Percentiles rank a stretch among this genome's conserved stretches.
phyloP scores from a whole-genome alignment of 1,284 basidiomycete genomes.

The Papiliotrema nemorosa region DNA sequence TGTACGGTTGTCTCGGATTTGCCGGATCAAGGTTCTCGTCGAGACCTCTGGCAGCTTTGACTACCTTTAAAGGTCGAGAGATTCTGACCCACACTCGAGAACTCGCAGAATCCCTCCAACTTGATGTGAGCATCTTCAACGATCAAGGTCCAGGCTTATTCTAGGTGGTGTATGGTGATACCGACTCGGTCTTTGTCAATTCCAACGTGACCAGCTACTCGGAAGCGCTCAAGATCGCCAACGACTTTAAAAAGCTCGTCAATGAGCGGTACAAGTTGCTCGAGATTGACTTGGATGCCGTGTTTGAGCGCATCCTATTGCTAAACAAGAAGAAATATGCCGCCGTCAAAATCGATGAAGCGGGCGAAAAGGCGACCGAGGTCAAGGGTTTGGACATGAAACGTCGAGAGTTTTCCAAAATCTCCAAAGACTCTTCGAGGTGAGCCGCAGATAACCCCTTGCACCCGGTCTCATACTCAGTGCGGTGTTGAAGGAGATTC shows the following conservation, averaged over 20 bases:
- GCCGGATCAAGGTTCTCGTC: conserved; percentile 97
- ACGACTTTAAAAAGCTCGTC: conserved; percentile 89
- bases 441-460: conserved; percentile 55
- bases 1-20: conserved; percentile 99
- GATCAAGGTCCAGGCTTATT: background rate
- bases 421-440: conserved; percentile 92
- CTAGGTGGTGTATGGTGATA: conserved; percentile 97
- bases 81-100: conserved; percentile 92
- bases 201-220: conserved; percentile 84
- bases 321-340: conserved; percentile 99
- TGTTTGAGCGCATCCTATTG: conserved; percentile 88
- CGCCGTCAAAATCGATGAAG: conserved; percentile 86
- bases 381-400: conserved; percentile 99
- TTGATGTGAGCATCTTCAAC: conserved; percentile 64
- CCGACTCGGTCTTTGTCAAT: conserved; percentile 98
- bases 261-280: conserved; percentile 93
- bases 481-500: conserved; percentile 81
- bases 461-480: no score
- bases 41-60: conserved; percentile 90
- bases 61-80: conserved; percentile 97
- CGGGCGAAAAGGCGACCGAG: conserved; percentile 70
- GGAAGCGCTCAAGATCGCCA: conserved; percentile 86
- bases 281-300: conserved; percentile 93
- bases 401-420: conserved; percentile 85
- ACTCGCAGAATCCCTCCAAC: conserved; percentile 80